Base-by-base conservation (phyloP, 768 basidiomycete species). In the Leucosporidium yakuticum region DNA sequence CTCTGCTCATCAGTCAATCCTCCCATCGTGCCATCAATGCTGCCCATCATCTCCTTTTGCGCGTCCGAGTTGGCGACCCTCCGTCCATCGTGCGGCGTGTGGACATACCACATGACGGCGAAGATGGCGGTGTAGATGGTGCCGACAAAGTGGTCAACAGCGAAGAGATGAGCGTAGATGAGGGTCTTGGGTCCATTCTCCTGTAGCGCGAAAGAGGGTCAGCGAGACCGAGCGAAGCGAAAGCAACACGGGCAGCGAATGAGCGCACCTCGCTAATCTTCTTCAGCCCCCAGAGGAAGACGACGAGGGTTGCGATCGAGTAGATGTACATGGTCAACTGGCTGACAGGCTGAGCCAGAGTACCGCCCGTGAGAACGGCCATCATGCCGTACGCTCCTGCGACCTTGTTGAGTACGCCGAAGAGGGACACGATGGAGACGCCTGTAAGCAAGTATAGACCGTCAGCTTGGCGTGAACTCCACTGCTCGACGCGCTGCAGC, bases 361-460 rank as follows among this genome's bases (percentile, higher is more conserved):
- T 88, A n/a, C 90, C 91, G 39, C 80, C 80, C 1, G 88, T 89
- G 67, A 93, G 80, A 65, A 93, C 84, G 8, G 93, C 94, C 67
- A 99, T 87, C 65, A 99, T 84, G 64, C 96, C 96, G 77, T 98
- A 99, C 14, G 97, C 85, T 60, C 96, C 95, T 25, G 96, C 94
- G 60, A 94, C 95, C 81, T 99, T 99, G 84, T 99, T 99, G 73
- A 99, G 82, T 62, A 92, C 90, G 19, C 89, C 90, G 74, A 99
- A 97, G 58, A 95, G 84, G 29, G 96, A 83, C 67, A 89, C 87
- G 65, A 98, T 83, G 57, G 85, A 88, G 67, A 91, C 92, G 59
- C 92, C 81, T 81, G 70, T 21, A 5, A 4, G 2, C 25, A 11
- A 17, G 53, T 12, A 29, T 1, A 27, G 9, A 12, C 39, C 17